Evolutionary conservation across 2,329 filamentous ascomycete species (phyloP), one percentile per base, ranked within the genome.

Genomic region (Colletotrichum gigasporum): DNA sequence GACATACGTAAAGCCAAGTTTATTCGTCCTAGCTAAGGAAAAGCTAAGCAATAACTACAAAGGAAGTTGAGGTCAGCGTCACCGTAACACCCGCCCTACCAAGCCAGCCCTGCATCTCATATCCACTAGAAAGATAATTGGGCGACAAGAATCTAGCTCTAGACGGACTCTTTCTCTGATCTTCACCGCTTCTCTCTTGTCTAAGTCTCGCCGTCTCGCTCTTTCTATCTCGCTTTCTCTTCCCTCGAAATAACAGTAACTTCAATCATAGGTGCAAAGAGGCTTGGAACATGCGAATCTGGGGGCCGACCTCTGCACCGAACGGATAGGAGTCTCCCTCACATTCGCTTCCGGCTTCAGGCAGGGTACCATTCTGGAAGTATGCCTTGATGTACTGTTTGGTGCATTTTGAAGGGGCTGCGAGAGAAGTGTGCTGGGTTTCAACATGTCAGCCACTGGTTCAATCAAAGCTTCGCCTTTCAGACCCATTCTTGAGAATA

Each of bases 361-460:
- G 87, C 1, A 85, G 72, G 2, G 69, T 71, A 7, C 82, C 82
- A 8, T 80, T 67, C 65, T 83, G 79, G 68, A 85, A 83, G 65
- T 85, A 84, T 14, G 71, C 69, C 4, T 73, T 75, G 9, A 85
- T 74, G 16, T 78, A 67, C n/a, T 66, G 68, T 1, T 78, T 76
- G 3, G 81, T 83, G 67, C 82, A 85, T 0, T 73, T 71, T 1
- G 80, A 83, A 0, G 81, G 75, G 5, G 80, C 77, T 1, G 82
- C 74, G 4, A 82, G 70, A 12, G 78, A 79, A 6, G 83, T 86
- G 65, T 89, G 87, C 81, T 85, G 48, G 9, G 0, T 7, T 5
- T 34, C 11, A 3, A 20, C 11, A 7, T 26, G 37, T 48, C 24
- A 51, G 16, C 24, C n/a, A 22, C 1, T 8, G 10, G 5, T 45